Evolutionary conservation across 2,329 filamentous ascomycete genomes (phyloP), one percentile per base, ranked within the genome.

Genomic region (Boeremia lycopersici): DNA sequence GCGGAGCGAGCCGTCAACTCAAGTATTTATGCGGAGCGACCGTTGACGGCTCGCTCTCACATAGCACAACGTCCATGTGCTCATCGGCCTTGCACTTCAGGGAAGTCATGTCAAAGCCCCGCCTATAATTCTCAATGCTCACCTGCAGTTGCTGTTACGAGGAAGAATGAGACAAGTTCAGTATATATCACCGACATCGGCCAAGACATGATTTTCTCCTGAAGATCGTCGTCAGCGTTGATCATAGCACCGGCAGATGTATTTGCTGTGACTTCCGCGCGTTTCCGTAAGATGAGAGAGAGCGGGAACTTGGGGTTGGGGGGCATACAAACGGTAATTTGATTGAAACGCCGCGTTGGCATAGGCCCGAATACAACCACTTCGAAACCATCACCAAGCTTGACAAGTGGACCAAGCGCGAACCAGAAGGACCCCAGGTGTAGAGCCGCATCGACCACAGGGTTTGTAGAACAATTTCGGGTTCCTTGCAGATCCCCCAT

Each of bases 331-430:
- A 11, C 52, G 45, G 40, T 54, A 54, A 54, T 54, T 54, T 54
- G 45, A 41, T 30, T 44, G 45, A 49, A 54, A 54, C 35, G 41
- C 40, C 45, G 40, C 30, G 34, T 30, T 41, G 35, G 19, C 29
- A 13, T 45, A 54, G 46, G 52, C 45, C 52, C 52, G 52, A 54
- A 48, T 45, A 7, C 9, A 19, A 38, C 34, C 33, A 34, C 23
- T 41, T 17, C 40, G 45, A 54, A 46, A 54, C 51, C 26, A 19
- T 34, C 40, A 33, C 8, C 26, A 36, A 29, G 44, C 50, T 43
- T 53, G 51, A 34, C 28, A 17, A 19, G 9, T 25, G 3, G 15
- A 30, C 9, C 26, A n/a, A 13, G 5, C 12, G 12, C 9, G 23
- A 44, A 45, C 28, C 35, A 44, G n/a, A 23, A 29, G 4, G 28